Evolutionary conservation across 2,329 filamentous ascomycete genomes (phyloP).

Genomic region (Albifimbria verrucaria): DNA sequence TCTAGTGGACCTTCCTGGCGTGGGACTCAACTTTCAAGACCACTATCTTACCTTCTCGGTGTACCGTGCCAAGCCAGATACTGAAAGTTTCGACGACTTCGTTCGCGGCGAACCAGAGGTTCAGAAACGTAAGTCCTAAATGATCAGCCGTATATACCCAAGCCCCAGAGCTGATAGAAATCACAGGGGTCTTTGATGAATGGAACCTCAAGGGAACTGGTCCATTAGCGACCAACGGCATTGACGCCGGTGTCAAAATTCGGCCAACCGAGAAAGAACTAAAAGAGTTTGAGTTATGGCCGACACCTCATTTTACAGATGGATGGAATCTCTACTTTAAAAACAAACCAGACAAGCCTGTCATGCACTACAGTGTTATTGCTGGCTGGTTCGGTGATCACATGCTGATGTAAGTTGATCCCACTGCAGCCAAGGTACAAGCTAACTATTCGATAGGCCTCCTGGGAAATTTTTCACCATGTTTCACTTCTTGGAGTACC

Average conservation of each 20-base stretch:
- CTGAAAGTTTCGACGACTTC: constrained; percentile 80
- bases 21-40: constrained; percentile 75
- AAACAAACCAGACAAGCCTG: constrained; percentile 79
- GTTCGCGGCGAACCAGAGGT: constrained; percentile 68
- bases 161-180: not conserved
- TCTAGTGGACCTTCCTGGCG: constrained; percentile 67
- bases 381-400: constrained; percentile 62
- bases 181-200: constrained; percentile 64
- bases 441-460: constrained; percentile 57
- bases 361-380: constrained; percentile 82
- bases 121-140: constrained; percentile 54
- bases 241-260: constrained; percentile 77
- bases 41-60: constrained; percentile 70
- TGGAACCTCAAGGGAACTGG: constrained; percentile 80
- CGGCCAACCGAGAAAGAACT: constrained; percentile 68
- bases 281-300: constrained; percentile 67
- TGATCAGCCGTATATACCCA: not conserved
- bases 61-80: constrained; percentile 70
- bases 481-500: constrained; percentile 79
- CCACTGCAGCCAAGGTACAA: no score
- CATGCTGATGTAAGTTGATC: constrained; percentile 49
- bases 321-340: constrained; percentile 83
- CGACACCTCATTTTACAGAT: constrained; percentile 68
- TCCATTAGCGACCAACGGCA: constrained; percentile 73
- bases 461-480: constrained; percentile 79